These are phyloP conservation scores for Cornus florida DNA, from an alignment of 148 eudicot species.

Conservation along the genomic window DNA sequence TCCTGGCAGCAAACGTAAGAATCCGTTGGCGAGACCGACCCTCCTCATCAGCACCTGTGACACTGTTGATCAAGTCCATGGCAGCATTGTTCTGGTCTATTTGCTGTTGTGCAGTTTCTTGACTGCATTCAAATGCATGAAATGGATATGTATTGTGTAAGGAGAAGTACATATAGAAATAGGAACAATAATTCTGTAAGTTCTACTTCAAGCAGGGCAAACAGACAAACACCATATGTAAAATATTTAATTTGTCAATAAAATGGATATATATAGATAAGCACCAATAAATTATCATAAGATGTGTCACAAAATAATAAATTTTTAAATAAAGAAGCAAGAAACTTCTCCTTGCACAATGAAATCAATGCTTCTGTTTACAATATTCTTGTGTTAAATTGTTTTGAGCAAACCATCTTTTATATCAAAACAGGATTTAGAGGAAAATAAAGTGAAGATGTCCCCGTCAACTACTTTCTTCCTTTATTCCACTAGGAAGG, in stretches of 20 bases:
- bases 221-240: neutral
- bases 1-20: conserved; percentile 89
- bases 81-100: conserved; percentile 66
- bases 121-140: conserved; percentile 40
- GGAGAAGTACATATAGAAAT: neutral
- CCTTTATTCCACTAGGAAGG: no score
- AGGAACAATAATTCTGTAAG: neutral
- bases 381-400: no score
- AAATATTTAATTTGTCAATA: neutral
- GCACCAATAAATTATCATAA: neutral
- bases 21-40: conserved; percentile 85
- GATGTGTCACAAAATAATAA: no score
- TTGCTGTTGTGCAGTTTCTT: conserved; percentile 46
- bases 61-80: conserved; percentile 79
- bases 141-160: neutral
- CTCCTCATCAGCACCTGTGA: conserved; percentile 85
- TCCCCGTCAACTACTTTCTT: no score
- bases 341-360: no score
- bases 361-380: no score
- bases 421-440: neutral
- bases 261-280: neutral
- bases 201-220: neutral
- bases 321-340: no score
- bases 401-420: no score
- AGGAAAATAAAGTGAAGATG: neutral